These are phyloP conservation scores for Aeschynomene evenia DNA, from an alignment of 306 rosid species.

Conservation along the genomic window DNA sequence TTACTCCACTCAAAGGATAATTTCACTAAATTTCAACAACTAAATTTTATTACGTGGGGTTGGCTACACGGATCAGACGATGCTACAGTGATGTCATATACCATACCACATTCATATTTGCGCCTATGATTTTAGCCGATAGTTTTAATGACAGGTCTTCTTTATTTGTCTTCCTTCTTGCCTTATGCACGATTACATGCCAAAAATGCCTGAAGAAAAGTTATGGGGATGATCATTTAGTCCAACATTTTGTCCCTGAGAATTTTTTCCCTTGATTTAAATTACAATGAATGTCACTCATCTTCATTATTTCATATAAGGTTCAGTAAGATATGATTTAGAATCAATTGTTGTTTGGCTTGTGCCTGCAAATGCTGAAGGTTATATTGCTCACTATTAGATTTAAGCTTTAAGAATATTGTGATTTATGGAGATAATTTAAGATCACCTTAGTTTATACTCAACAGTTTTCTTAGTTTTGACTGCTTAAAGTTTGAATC, in stretches of 20 bases:
- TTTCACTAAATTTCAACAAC: neutral
- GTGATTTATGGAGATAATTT: neutral
- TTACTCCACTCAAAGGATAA: neutral
- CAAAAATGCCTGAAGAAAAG: constrained; percentile 5
- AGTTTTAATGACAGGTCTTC: neutral
- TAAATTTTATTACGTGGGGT: too few relatives aligned
- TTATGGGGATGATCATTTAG: constrained; percentile 28
- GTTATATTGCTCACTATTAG: neutral
- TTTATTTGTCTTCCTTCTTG: neutral
- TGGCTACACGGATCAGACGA: too few relatives aligned
- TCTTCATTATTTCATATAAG: constrained; percentile 20
- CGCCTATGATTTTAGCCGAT: neutral
- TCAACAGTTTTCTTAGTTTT: neutral
- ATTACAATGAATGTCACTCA: neutral
- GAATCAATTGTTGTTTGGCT: too few relatives aligned
- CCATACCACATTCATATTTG: too few relatives aligned
- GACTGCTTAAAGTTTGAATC: neutral
- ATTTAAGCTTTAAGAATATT: neutral
- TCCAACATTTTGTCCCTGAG: constrained; percentile 26
- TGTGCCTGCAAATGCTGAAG: too few relatives aligned
- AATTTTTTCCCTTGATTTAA: neutral
- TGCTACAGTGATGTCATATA: too few relatives aligned
- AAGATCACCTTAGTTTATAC: neutral
- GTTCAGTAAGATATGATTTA: neutral
- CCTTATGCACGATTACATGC: neutral